Evolutionary conservation across 2,329 filamentous ascomycete genomes (phyloP).

Genomic region (Calonectria naviculata): DNA sequence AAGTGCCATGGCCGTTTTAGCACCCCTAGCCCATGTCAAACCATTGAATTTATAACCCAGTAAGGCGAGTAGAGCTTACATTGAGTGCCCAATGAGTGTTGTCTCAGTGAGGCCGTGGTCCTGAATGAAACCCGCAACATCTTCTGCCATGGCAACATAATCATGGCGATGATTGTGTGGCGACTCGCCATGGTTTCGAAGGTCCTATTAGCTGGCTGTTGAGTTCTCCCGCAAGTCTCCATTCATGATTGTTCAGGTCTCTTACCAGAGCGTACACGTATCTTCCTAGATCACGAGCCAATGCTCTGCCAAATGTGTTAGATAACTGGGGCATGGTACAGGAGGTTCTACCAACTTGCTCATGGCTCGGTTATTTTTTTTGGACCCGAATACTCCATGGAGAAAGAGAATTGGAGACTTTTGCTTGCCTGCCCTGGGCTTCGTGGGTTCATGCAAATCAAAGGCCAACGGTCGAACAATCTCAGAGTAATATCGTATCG

Average conservation of each 20-base stretch:
- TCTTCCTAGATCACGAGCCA: slow-evolving; percentile 83
- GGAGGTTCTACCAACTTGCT: slow-evolving; percentile 78
- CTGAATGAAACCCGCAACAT: slow-evolving; percentile 82
- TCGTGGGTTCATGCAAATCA: slow-evolving; percentile 72
- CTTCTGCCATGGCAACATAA: slow-evolving; percentile 84
- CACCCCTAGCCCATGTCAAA: slow-evolving; percentile 69
- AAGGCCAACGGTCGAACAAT: slow-evolving; percentile 62
- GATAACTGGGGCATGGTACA: background rate
- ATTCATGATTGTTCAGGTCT: slow-evolving; percentile 22
- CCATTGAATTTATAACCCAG: background rate
- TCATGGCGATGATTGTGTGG: slow-evolving; percentile 82
- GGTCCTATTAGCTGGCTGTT: slow-evolving; percentile 67
- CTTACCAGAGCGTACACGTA: slow-evolving; percentile 84
- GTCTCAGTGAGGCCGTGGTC: slow-evolving; percentile 76
- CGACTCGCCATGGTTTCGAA: slow-evolving; percentile 93
- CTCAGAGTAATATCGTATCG: slow-evolving; percentile 33
- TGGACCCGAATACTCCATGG: slow-evolving; percentile 94
- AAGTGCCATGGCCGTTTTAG: slow-evolving; percentile 91
- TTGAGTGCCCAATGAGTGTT: slow-evolving; percentile 92
- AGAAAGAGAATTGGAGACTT: slow-evolving; percentile 82
- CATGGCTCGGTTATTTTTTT: slow-evolving; percentile 93
- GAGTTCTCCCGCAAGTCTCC: slow-evolving; percentile 19
- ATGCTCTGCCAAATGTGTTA: slow-evolving; percentile 63
- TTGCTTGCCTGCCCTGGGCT: slow-evolving; percentile 50
- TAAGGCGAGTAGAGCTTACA: slow-evolving; percentile 63